Base-by-base conservation (phyloP, 139 green algal species). In the Coccomyxa sp. region DNA sequence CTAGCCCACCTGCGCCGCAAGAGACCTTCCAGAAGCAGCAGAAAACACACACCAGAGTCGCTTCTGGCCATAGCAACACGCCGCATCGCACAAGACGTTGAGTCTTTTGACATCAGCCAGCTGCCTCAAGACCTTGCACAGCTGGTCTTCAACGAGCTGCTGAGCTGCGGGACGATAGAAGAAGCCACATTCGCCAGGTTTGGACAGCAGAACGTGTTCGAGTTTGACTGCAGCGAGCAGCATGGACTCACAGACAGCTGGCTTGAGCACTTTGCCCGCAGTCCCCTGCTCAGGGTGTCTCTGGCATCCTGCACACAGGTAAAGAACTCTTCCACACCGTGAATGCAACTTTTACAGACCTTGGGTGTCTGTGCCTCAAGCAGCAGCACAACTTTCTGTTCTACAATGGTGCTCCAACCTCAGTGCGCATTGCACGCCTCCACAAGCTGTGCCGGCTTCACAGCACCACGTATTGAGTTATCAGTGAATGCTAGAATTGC, bases 41-140 rank as follows among this genome's bases (percentile, higher is more conserved):
- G n/a, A n/a, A n/a, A n/a, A n/a, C n/a, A n/a, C n/a, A n/a, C n/a
- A n/a, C n/a, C n/a, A n/a, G n/a, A n/a, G n/a, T n/a, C n/a, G n/a
- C n/a, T n/a, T n/a, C n/a, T n/a, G n/a, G n/a, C n/a, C n/a, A n/a
- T n/a, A n/a, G n/a, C n/a, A n/a, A n/a, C n/a, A n/a, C n/a, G n/a
- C n/a, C n/a, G n/a, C n/a, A n/a, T n/a, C n/a, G n/a, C n/a, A n/a
- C n/a, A n/a, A n/a, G n/a, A n/a, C n/a, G n/a, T n/a, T n/a, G n/a
- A n/a, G n/a, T n/a, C n/a, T n/a, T n/a, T n/a, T n/a, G 50, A 64
- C 27, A 64, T 64, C 50, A 22, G 27, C 27, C 24, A 22, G 4
- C 84, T 88, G 16, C 84, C 84, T 7, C n/a, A 68, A 18, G 84
- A 88, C 70, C 75, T 88, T 0, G 69, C 44, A 1, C 84, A 88